Conservation (phyloP, 2,329 filamentous ascomycete species). For the Cladophialophora bantiana region DNA sequence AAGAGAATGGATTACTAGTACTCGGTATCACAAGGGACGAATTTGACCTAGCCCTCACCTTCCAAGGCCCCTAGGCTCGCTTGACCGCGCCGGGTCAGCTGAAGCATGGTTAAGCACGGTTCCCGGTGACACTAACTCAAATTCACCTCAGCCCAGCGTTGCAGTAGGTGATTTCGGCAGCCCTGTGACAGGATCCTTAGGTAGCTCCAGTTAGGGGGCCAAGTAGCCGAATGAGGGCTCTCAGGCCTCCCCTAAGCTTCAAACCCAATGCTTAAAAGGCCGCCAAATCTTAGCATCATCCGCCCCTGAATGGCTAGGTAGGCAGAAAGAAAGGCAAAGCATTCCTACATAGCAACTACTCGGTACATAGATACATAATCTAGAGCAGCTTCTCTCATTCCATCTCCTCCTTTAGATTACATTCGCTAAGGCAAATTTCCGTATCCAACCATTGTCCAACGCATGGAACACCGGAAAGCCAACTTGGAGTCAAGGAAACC, state of each 20-base stretch:
- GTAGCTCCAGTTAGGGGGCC: not conserved
- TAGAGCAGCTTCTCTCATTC: not conserved
- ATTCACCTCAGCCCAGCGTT: not conserved
- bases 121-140: not conserved
- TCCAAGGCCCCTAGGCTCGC: slow-evolving; percentile 6
- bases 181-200: not conserved
- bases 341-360: not conserved
- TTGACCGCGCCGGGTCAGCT: slow-evolving; percentile 5
- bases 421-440: not conserved
- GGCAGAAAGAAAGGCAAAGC: not conserved
- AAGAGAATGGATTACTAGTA: not conserved
- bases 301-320: too few species aligned
- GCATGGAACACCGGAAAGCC: not conserved
- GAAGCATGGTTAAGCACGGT: slow-evolving; percentile 1
- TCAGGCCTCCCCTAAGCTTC: not conserved
- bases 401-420: not conserved
- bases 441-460: not conserved
- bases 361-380: not conserved
- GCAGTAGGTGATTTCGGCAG: not conserved
- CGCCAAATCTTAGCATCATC: not conserved
- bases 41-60: not conserved
- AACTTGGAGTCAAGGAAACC: not conserved
- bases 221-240: not conserved
- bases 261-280: slow-evolving; percentile 1
- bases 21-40: not conserved